A percentile compares a stretch with the other conserved stretches of the same genome.
These are phyloP conservation scores for Fusarium sp. DNA, from an alignment of 2,329 filamentous ascomycete genomes.

Conservation along the genomic window DNA sequence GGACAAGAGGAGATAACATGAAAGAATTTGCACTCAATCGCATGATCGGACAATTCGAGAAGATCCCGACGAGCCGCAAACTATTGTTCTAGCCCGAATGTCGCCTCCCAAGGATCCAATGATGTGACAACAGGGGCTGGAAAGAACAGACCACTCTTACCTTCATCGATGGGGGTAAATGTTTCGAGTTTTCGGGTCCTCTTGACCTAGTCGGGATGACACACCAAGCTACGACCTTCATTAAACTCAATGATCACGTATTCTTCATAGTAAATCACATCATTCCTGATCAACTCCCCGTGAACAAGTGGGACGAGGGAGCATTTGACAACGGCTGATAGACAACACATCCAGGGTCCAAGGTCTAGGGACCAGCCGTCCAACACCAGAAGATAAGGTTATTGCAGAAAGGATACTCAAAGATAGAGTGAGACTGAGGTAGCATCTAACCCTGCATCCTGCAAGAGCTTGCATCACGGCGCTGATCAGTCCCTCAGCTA, in stretches of 20 bases:
- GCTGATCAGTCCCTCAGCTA: conserved; percentile 1
- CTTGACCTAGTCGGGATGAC: neutral
- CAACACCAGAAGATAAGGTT: neutral
- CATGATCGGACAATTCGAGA: neutral
- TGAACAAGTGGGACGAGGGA: neutral
- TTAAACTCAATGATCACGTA: conserved; percentile 12
- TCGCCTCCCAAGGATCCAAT: conserved; percentile 34
- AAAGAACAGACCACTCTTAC: conserved; percentile 23
- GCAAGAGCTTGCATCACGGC: neutral
- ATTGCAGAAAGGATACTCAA: neutral
- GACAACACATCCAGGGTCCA: neutral
- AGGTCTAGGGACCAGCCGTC: neutral
- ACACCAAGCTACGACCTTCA: neutral
- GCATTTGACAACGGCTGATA: neutral
- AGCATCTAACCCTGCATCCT: neutral
- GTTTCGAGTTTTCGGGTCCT: conserved; percentile 15
- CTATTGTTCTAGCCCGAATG: conserved; percentile 23
- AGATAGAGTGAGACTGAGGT: neutral
- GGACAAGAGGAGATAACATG: neutral
- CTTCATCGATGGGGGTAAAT: neutral
- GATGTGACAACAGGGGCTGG: conserved; percentile 32
- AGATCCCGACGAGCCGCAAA: conserved; percentile 29
- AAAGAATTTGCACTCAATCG: neutral
- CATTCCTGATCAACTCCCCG: conserved; percentile 23
- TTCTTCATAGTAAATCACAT: neutral